Evolutionary conservation across 768 basidiomycete species (phyloP).

Genomic region (Tulasnella sp.): DNA sequence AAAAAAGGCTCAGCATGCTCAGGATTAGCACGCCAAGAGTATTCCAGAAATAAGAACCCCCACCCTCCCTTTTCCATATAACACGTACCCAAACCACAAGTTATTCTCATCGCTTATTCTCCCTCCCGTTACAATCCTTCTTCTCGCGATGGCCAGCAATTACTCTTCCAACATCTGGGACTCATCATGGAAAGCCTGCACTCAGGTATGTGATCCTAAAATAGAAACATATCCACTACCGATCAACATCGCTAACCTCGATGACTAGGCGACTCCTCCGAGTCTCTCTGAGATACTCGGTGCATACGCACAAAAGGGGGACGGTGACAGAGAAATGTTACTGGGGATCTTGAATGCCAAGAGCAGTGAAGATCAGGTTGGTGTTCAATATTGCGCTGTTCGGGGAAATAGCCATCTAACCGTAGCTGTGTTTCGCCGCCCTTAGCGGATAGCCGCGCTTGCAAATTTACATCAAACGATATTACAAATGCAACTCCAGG

Average conservation of each 20-base stretch:
- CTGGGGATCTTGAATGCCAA: conserved; percentile 86
- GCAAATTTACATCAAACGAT: conserved; percentile 58
- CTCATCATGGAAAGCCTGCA: conserved; percentile 11
- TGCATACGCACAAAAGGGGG: conserved; percentile 74
- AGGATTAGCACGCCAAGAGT: too few relatives aligned
- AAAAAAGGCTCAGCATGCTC: too few relatives aligned
- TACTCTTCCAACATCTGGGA: conserved; percentile 10
- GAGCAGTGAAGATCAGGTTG: conserved; percentile 81
- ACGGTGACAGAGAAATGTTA: conserved; percentile 85
- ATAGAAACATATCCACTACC: too few relatives aligned
- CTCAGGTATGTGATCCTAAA: conserved; percentile 9
- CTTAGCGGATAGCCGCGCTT: conserved; percentile 55
- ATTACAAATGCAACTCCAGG: conserved; percentile 39
- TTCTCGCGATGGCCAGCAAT: background rate
- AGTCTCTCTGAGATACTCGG: conserved; percentile 72
- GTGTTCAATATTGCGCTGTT: conserved; percentile 20
- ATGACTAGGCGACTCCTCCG: conserved; percentile 48
- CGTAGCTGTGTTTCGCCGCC: background rate
- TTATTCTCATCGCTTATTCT: background rate
- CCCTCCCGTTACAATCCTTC: background rate
- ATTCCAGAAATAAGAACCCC: background rate
- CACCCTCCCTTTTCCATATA: background rate
- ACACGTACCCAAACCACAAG: background rate
- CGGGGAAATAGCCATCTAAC: background rate
- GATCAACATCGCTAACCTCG: background rate